Percentiles rank a stretch among this genome's conserved stretches.
Evolutionary conservation across 2,329 filamentous ascomycete species (phyloP).

Genomic region (Aspergillus quadrilineatus): DNA sequence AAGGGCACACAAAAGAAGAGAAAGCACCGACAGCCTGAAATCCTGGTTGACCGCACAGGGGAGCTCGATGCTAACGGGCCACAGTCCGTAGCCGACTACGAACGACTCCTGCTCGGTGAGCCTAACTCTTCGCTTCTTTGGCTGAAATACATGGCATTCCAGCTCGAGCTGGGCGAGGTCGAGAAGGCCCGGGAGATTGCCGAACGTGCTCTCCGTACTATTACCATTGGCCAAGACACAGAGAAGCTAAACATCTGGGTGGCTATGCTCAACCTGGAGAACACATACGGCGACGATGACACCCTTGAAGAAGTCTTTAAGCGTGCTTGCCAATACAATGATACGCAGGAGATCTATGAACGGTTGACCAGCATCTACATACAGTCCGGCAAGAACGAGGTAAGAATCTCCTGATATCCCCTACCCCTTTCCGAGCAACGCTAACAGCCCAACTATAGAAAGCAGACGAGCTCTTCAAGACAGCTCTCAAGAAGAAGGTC

Average conservation of each 20-base stretch:
- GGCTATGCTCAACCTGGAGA: conserved; percentile 89
- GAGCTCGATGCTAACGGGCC: conserved; percentile 86
- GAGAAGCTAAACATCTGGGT: conserved; percentile 97
- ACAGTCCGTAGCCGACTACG: conserved; percentile 87
- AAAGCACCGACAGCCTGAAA: conserved; percentile 72
- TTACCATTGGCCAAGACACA: conserved; percentile 84
- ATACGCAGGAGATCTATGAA: conserved; percentile 84
- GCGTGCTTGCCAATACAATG: conserved; percentile 90
- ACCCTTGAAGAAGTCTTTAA: conserved; percentile 83
- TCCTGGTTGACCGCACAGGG: conserved; percentile 86
- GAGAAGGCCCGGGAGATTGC: conserved; percentile 85
- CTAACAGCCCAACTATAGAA: conserved; percentile 56
- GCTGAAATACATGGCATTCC: conserved; percentile 99
- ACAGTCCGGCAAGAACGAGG: conserved; percentile 78
- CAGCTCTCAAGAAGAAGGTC: conserved; percentile 87
- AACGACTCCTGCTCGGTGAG: conserved; percentile 85
- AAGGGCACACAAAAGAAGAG: conserved; percentile 61
- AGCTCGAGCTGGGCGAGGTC: conserved; percentile 86
- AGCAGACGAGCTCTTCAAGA: conserved; percentile 84
- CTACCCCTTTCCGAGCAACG: not conserved
- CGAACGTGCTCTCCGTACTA: conserved; percentile 84
- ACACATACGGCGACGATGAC: conserved; percentile 81
- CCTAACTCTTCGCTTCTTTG: conserved; percentile 91
- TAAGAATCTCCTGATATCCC: conserved; percentile 48
- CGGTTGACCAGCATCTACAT: conserved; percentile 93